Evolutionary conservation across 1,139 yeast genomes (phyloP), one percentile per base, ranked within the genome.

Genomic region (Lodderomyces beijingensis): DNA sequence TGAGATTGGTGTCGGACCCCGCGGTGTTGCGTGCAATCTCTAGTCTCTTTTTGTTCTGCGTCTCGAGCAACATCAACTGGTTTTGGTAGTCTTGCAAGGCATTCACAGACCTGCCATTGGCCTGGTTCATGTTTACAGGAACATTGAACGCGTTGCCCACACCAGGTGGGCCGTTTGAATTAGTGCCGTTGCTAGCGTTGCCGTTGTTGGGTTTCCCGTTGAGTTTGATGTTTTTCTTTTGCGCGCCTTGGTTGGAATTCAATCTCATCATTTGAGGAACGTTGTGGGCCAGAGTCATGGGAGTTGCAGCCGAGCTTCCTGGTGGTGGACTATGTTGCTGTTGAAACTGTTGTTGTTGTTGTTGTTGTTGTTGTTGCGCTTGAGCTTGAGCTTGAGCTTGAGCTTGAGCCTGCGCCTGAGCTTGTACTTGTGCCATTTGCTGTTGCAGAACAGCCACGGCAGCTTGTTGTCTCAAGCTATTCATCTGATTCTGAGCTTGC

Each of bases 41-140:
- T 35, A 73, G 67, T 21, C 81, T 65, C 51, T 76, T 77, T 52
- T 79, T 79, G 53, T 81, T 81, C 49, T 80, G 88, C 43, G 77
- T 76, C 43, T 83, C 91, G 39, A 83, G 58, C 28, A 79, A 54
- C 77, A 82, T 74, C 43, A 83, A 59, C 54, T 83, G 91, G 70
- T 75, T 74, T 53, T 83, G 91, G 53, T 83, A 83, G 51, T 82
- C 89, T 42, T 79, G 83, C 31, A 82, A 59, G 2, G 74, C 74
- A 45, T 65, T 65, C 46, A 57, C 53, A 44, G 64, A 66, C 32
- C 41, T 37, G 5, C 43, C 42, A 29, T 33, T 33, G 14, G 35
- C 22, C 2, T 16, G 15, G 23, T 31, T 33, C 4, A 27, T 17
- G 27, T 30, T 35, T 11, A 11, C 13, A 25, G 29, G 12, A 3